Evolutionary conservation across 2,329 filamentous ascomycete genomes (phyloP).

Genomic region (Cladosporium sp.): DNA sequence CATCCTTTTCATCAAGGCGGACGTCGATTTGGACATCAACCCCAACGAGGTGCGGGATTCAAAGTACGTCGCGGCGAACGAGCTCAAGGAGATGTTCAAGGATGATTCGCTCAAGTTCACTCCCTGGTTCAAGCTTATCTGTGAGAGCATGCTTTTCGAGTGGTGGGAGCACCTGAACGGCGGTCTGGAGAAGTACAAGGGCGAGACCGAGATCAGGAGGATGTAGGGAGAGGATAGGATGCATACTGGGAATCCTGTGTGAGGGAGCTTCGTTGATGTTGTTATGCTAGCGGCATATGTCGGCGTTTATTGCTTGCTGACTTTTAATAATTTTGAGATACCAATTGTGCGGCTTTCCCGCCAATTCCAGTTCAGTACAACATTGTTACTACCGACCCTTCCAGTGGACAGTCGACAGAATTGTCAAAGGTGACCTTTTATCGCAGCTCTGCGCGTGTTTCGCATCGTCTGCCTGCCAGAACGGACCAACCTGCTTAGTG

Average conservation of each 20-base stretch:
- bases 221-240: constrained; percentile 50
- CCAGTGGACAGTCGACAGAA: too few relatives aligned
- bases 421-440: too few relatives aligned
- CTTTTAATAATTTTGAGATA: constrained; percentile 10
- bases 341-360: constrained; percentile 9
- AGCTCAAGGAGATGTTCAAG: constrained; percentile 79
- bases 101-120: constrained; percentile 81
- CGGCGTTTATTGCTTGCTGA: constrained; percentile 10
- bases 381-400: too few relatives aligned
- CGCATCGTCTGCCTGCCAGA: too few relatives aligned
- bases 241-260: not conserved
- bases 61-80: constrained; percentile 74
- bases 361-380: constrained; percentile 9
- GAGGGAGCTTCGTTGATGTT: constrained; percentile 1
- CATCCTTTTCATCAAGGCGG: constrained; percentile 94
- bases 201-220: constrained; percentile 80
- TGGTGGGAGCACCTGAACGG: constrained; percentile 89
- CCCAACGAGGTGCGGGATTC: constrained; percentile 84
- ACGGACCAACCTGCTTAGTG: too few relatives aligned
- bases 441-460: too few relatives aligned
- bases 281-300: constrained; percentile 11
- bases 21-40: constrained; percentile 78
- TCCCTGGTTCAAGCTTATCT: constrained; percentile 99
- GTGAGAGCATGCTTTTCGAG: constrained; percentile 93
- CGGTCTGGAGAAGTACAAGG: constrained; percentile 77